A percentile compares a stretch with the other conserved stretches of the same genome.
These are phyloP conservation scores for Noccaea caerulescens DNA, from an alignment of 345 rosid species.

Conservation along the genomic window DNA sequence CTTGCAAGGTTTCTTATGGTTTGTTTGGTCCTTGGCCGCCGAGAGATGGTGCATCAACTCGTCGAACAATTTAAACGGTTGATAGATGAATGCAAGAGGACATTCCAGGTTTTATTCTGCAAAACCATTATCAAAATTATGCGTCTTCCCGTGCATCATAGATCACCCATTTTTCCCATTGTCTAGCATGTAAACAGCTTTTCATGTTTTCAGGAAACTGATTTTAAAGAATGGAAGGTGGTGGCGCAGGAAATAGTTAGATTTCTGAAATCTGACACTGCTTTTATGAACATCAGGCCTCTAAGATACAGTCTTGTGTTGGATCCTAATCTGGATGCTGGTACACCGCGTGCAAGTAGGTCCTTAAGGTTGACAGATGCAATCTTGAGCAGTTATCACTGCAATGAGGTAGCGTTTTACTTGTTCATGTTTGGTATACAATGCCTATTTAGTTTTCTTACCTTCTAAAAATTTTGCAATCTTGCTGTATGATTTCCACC, in stretches of 20 bases:
- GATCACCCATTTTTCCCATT: not conserved
- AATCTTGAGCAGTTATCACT: conserved; percentile 82
- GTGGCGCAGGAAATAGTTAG: conserved; percentile 92
- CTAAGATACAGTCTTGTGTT: conserved; percentile 84
- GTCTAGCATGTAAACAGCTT: conserved; percentile 3
- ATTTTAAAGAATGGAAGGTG: conserved; percentile 97
- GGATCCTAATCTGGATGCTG: conserved; percentile 72
- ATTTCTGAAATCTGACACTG: conserved; percentile 90
- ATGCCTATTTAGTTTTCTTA: not conserved
- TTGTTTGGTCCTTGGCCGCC: conserved; percentile 77
- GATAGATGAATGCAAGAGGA: conserved; percentile 90
- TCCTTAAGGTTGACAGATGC: conserved; percentile 81
- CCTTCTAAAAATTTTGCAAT: conserved; percentile 1
- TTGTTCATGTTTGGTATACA: conserved; percentile 19
- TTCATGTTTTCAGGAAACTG: conserved; percentile 71
- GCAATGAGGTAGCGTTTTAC: conserved; percentile 69
- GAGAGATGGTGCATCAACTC: conserved; percentile 83
- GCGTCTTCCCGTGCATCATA: not conserved
- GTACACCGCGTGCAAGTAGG: conserved; percentile 55
- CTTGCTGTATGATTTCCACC: conserved; percentile 37
- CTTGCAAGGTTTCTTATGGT: conserved; percentile 92
- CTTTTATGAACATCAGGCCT: conserved; percentile 96
- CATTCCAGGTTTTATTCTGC: conserved; percentile 67
- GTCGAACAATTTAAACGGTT: conserved; percentile 76
- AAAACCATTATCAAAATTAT: not conserved